A percentile compares a stretch with the other conserved stretches of the same genome.
These are phyloP conservation scores for Ottelia alismoides DNA, from an alignment of 106 monocot genomes.

Conservation along the genomic window DNA sequence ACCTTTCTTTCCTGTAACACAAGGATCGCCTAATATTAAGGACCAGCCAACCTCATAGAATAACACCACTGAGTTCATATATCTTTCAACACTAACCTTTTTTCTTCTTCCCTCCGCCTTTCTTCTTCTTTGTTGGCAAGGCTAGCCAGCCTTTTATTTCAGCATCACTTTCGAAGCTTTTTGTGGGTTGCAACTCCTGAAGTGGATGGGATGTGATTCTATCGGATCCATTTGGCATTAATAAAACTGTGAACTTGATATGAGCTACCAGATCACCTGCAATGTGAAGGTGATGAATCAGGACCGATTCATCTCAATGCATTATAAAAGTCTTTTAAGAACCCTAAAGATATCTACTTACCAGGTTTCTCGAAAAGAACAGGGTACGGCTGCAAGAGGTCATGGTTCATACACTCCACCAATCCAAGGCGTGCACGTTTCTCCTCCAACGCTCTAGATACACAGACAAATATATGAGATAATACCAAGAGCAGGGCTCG, in stretches of 20 bases:
- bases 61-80: neutral
- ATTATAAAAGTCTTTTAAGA: neutral
- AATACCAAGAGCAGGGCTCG: neutral
- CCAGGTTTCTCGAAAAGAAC: conserved; percentile 86
- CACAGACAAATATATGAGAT: neutral
- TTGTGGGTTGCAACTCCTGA: conserved; percentile 69
- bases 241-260: conserved; percentile 84
- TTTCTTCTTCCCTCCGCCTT: conserved; percentile 94
- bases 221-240: conserved; percentile 61
- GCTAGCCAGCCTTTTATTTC: conserved; percentile 96
- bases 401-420: conserved; percentile 86
- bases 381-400: conserved; percentile 76
- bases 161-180: conserved; percentile 47
- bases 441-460: conserved; percentile 57
- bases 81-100: conserved; percentile 30
- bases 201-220: conserved; percentile 72
- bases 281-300: neutral
- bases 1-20: conserved; percentile 28
- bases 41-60: neutral
- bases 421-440: conserved; percentile 74
- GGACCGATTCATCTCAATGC: too few relatives aligned
- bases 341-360: conserved; percentile 2
- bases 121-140: conserved; percentile 87
- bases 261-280: conserved; percentile 96
- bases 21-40: too few relatives aligned